A percentile compares a stretch with the other conserved stretches of the same genome.
These are phyloP conservation scores for Diaporthe capsici DNA, from an alignment of 2,329 filamentous ascomycete genomes.

Conservation along the genomic window DNA sequence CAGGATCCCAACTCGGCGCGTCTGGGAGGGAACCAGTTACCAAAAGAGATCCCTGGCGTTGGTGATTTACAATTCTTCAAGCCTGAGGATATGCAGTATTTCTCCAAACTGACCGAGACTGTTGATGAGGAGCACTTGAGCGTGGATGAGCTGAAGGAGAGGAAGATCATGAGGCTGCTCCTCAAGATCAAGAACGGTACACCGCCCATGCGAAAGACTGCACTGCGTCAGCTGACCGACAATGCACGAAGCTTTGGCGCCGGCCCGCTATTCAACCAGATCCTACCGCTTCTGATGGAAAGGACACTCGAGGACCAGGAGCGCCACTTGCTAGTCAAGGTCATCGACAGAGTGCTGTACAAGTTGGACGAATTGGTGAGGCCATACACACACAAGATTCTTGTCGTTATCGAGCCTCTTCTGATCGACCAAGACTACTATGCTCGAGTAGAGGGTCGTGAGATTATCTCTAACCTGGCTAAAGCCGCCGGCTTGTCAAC, in stretches of 20 bases:
- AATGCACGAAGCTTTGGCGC: slow-evolving; percentile 97
- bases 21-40: slow-evolving; percentile 88
- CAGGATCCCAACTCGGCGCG: slow-evolving; percentile 91
- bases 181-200: slow-evolving; percentile 99
- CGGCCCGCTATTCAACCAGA: slow-evolving; percentile 95
- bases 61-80: slow-evolving; percentile 99
- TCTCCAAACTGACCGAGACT: slow-evolving; percentile 95
- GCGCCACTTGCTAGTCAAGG: slow-evolving; percentile 97
- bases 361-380: slow-evolving; percentile 97
- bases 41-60: slow-evolving; percentile 95
- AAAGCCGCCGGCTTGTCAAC: slow-evolving; percentile 97
- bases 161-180: slow-evolving; percentile 97
- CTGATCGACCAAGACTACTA: slow-evolving; percentile 99
- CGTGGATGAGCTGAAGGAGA: slow-evolving; percentile 95
- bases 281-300: slow-evolving; percentile 96
- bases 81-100: slow-evolving; percentile 98
- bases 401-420: slow-evolving; percentile 98
- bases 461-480: slow-evolving; percentile 98
- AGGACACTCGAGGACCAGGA: slow-evolving; percentile 98
- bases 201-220: slow-evolving; percentile 98
- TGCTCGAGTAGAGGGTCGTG: slow-evolving; percentile 95
- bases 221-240: slow-evolving; percentile 95
- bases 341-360: slow-evolving; percentile 98
- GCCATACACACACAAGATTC: slow-evolving; percentile 97
- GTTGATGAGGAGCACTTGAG: slow-evolving; percentile 92